These are phyloP conservation scores for Hypoxylon rubiginosum DNA, from an alignment of 2,329 filamentous ascomycete genomes.

Conservation along the genomic window DNA sequence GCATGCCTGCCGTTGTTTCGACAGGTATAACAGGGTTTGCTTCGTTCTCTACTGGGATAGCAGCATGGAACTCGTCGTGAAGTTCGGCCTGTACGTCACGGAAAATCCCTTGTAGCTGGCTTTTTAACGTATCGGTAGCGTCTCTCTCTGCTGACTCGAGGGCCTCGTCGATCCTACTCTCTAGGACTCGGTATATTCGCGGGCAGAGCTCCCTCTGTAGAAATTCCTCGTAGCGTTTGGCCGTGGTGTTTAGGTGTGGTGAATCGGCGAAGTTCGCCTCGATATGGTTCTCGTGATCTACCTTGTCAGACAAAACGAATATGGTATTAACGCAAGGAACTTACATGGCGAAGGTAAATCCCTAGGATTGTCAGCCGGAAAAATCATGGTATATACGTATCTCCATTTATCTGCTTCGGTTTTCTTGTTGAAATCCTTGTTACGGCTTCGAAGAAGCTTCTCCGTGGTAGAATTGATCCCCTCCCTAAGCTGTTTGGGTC, in stretches of 20 bases:
- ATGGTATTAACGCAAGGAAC: background rate
- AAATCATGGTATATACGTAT: slow-evolving; percentile 2
- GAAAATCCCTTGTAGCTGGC: slow-evolving; percentile 5
- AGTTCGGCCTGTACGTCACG: slow-evolving; percentile 9
- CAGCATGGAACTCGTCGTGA: slow-evolving; percentile 5
- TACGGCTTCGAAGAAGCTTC: slow-evolving; percentile 4
- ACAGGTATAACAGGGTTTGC: background rate
- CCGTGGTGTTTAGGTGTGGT: background rate
- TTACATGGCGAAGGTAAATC: slow-evolving; percentile 13
- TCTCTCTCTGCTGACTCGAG: slow-evolving; percentile 12
- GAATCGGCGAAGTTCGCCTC: background rate
- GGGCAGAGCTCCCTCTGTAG: slow-evolving; percentile 11
- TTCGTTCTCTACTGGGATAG: background rate
- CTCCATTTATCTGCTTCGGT: slow-evolving; percentile 12
- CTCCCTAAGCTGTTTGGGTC: slow-evolving; percentile 7
- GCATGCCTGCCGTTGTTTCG: background rate
- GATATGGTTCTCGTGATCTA: slow-evolving; percentile 2
- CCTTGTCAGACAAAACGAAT: background rate
- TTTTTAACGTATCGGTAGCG: slow-evolving; percentile 1
- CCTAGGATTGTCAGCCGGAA: slow-evolving; percentile 6
- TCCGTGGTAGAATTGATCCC: slow-evolving; percentile 9
- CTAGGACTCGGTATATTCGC: slow-evolving; percentile 14
- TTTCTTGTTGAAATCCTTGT: slow-evolving; percentile 8
- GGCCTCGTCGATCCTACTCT: slow-evolving; percentile 14
- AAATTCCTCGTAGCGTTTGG: slow-evolving; percentile 5